Conservation (phyloP, 129 eudicot species). For the Lactuca sativa region DNA sequence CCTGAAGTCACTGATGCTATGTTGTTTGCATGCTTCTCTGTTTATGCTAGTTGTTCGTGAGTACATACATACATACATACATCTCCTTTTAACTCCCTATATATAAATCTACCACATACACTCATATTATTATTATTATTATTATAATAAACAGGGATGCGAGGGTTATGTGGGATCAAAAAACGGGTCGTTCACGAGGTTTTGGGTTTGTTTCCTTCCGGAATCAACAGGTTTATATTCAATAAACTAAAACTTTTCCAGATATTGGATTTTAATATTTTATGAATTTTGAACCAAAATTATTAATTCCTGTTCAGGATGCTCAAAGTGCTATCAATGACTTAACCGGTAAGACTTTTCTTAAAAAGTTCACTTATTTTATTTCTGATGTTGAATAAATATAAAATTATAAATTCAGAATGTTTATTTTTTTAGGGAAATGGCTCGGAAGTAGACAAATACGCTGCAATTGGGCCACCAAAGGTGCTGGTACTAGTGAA, state of each 20-base stretch:
- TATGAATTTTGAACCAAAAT: slow-evolving; percentile 9
- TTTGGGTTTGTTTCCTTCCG: slow-evolving; percentile 95
- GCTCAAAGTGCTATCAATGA: slow-evolving; percentile 98
- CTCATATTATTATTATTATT: not conserved
- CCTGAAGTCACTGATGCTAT: slow-evolving; percentile 97
- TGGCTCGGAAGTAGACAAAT: slow-evolving; percentile 98
- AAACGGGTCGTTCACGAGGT: slow-evolving; percentile 94
- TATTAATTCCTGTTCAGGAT: slow-evolving; percentile 53
- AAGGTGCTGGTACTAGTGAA: slow-evolving; percentile 83
- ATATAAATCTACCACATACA: not conserved
- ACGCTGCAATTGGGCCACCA: slow-evolving; percentile 97
- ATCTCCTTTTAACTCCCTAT: slow-evolving; percentile 9
- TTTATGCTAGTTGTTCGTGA: slow-evolving; percentile 89
- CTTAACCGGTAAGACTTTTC: slow-evolving; percentile 59
- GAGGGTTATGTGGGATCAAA: slow-evolving; percentile 99
- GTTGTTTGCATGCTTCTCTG: slow-evolving; percentile 89
- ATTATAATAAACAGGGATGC: slow-evolving; percentile 59
- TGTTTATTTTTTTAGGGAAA: slow-evolving; percentile 48
- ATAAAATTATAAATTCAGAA: not conserved
- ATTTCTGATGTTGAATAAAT: not conserved
- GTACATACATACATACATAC: slow-evolving; percentile 11
- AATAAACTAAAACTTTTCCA: not conserved
- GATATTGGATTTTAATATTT: not conserved
- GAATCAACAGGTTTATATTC: slow-evolving; percentile 62
- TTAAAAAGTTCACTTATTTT: not conserved